Conservation (phyloP, 106 monocot genomes). For the Vanilla planifolia region DNA sequence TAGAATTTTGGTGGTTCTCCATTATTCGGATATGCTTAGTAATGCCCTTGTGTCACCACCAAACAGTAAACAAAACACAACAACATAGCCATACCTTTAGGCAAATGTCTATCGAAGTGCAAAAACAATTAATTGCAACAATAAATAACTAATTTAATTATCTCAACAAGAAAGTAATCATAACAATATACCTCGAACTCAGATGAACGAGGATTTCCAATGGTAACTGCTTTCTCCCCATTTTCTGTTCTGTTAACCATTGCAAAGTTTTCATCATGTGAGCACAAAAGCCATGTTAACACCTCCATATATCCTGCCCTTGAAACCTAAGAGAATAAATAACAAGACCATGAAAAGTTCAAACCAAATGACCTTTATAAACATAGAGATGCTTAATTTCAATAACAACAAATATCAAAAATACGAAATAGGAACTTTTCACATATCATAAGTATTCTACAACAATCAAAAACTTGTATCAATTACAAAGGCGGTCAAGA, state of each 20-base stretch:
- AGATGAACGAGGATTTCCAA: conserved; percentile 84
- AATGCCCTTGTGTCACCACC: too few relatives aligned
- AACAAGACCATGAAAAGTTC: neutral
- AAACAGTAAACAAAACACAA: too few relatives aligned
- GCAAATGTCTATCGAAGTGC: too few relatives aligned
- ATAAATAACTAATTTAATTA: too few relatives aligned
- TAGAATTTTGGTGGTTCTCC: too few relatives aligned
- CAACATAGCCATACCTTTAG: too few relatives aligned
- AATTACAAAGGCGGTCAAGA: neutral
- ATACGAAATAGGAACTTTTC: neutral
- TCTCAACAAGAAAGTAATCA: too few relatives aligned
- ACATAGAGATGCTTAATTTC: neutral
- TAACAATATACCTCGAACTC: conserved; percentile 82
- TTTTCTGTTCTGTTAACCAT: conserved; percentile 68
- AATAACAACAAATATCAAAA: neutral
- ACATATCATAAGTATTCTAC: neutral
- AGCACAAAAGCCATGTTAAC: conserved; percentile 84
- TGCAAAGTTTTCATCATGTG: conserved; percentile 83
- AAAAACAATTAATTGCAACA: too few relatives aligned
- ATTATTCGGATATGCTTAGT: too few relatives aligned
- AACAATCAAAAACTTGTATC: neutral
- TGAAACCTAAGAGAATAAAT: conserved; percentile 45
- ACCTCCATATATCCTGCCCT: conserved; percentile 96
- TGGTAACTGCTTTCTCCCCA: conserved; percentile 64
- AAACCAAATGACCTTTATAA: neutral